phyloP scores from a whole-genome alignment of 2,329 filamentous ascomycete species.

The Helicocarpus griseus region DNA sequence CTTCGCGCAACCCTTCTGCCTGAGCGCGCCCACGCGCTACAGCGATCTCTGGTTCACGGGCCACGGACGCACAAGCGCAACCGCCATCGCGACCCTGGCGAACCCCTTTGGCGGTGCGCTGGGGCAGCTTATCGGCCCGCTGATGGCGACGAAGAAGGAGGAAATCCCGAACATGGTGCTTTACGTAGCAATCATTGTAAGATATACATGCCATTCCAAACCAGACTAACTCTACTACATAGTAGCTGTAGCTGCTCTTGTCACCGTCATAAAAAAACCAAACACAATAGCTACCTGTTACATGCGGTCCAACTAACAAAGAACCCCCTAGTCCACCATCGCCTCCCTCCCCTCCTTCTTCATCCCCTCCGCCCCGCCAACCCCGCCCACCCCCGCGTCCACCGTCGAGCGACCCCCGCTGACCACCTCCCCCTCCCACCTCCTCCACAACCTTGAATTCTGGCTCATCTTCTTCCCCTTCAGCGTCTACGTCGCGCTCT shows the following conservation, averaged over 20 bases:
- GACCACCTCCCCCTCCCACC: constrained; percentile 42
- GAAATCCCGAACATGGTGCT: constrained; percentile 76
- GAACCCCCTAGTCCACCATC: constrained; percentile 48
- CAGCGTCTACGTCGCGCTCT: constrained; percentile 75
- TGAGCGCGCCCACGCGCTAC: constrained; percentile 80
- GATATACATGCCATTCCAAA: no score
- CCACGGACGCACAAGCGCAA: constrained; percentile 72
- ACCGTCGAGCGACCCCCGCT: constrained; percentile 46
- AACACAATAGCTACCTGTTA: no score
- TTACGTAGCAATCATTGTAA: constrained; percentile 71
- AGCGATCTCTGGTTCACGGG: constrained; percentile 93
- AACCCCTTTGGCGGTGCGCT: constrained; percentile 86
- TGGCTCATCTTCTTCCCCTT: constrained; percentile 78
- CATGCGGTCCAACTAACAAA: no score
- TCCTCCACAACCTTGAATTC: constrained; percentile 58
- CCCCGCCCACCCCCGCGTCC: constrained; percentile 62
- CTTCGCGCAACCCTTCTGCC: constrained; percentile 82
- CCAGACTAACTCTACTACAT: no score
- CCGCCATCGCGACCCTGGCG: constrained; percentile 71
- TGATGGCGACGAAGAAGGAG: constrained; percentile 53
- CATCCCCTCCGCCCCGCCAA: constrained; percentile 65
- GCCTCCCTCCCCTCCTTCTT: constrained; percentile 69
- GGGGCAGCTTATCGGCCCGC: constrained; percentile 76
- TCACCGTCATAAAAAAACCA: not conserved
- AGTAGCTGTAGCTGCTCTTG: no score